Base-by-base conservation (phyloP, 2,329 filamentous ascomycete genomes). In the Aotearoamyces nothofagi region DNA sequence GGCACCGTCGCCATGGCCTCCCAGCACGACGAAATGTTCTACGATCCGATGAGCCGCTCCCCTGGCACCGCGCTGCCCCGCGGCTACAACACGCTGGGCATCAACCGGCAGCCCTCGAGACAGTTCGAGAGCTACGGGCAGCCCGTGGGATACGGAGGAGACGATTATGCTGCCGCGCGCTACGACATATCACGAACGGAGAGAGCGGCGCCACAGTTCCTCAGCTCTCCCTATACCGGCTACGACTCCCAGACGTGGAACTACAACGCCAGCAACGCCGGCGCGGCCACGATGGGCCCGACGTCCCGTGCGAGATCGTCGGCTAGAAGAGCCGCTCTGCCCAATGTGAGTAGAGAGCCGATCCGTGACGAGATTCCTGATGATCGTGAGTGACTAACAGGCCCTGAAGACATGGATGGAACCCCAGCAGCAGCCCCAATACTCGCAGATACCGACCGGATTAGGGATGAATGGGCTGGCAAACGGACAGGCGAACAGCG, bases 231-330 rank as follows among this genome's bases (percentile, higher is more conserved):
- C 33, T 63, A 69, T 43, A 8, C 7, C 19, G 67, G 57, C 33
- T 78, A 86, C 42, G 81, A 84, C 46, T 70, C 73, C 48, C 78
- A 83, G 47, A 74, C 77, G 12, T 93, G 84, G 84, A 81, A 75
- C 50, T 75, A 82, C 29, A 69, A 67, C 36, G 27, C 36, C 36
- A 61, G 66, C 43, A 71, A 72, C 31, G 7, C 19, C 19, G 74
- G 65, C 40, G 66, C 68, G 42, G 68, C 65, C 44, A 56, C 69
- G 37, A 63, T 86, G 41, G 75, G 73, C 32, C n/a, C 19, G 8
- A 60, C 68, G 42, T 55, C 66, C 49, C 57, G 75, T 44, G 50
- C 73, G 50, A 60, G 66, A 38, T 55, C 56, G 32, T 58, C 63
- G 26, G 64, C 61, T 42, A 55, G 72, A 30, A 57, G 67, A 37